Conservation (phyloP, 2,329 filamentous ascomycete genomes). For the Chalara sp. region DNA sequence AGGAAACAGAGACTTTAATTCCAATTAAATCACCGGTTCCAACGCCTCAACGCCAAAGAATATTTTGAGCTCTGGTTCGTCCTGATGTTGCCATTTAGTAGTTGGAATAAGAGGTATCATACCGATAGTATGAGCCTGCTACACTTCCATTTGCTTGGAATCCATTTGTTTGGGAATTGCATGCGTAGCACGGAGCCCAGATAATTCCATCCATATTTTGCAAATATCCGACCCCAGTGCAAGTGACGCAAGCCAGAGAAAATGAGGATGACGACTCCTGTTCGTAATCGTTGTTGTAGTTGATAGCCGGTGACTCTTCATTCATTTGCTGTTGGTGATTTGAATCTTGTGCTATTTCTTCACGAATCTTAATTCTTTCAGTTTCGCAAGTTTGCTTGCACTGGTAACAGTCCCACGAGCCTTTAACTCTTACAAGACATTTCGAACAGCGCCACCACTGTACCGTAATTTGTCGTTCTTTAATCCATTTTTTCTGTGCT, state of each 20-base stretch:
- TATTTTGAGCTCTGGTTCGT: too few relatives aligned
- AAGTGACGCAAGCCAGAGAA: background rate
- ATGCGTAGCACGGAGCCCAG: too few relatives aligned
- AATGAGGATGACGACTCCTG: background rate
- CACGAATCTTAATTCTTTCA: constrained; percentile 1
- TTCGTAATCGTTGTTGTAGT: background rate
- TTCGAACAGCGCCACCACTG: constrained; percentile 22
- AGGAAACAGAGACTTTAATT: too few relatives aligned
- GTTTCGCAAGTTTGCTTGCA: constrained; percentile 20
- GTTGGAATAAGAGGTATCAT: too few relatives aligned
- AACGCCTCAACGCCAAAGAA: too few relatives aligned
- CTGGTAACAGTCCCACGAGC: constrained; percentile 14
- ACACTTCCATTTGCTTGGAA: too few relatives aligned
- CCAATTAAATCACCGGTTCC: too few relatives aligned
- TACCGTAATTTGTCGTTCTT: constrained; percentile 12
- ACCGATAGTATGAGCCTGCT: too few relatives aligned
- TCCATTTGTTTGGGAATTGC: too few relatives aligned
- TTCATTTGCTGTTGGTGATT: background rate
- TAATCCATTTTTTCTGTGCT: constrained; percentile 16
- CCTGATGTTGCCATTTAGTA: too few relatives aligned
- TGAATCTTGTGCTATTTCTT: background rate
- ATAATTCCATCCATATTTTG: too few relatives aligned
- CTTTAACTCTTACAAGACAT: constrained; percentile 16
- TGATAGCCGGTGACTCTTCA: too few relatives aligned
- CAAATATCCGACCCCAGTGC: background rate